Evolutionary conservation across 2,329 filamentous ascomycete species (phyloP).

Genomic region (Dactylellina leptospora): DNA sequence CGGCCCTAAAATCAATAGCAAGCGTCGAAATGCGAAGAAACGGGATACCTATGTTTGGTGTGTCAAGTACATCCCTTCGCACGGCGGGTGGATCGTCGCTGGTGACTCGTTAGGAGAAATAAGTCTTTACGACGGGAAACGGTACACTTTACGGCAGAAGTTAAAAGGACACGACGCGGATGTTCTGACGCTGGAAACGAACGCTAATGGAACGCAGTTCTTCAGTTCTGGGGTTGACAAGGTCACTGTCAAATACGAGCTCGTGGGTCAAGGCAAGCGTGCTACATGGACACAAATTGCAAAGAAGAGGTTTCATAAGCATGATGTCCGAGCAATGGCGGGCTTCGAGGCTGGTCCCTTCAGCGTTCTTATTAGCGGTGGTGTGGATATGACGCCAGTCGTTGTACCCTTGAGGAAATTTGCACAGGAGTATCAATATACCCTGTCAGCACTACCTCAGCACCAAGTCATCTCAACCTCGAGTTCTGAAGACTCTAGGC

Average conservation of each 20-base stretch:
- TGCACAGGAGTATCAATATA: constrained; percentile 80
- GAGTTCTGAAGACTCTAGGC: constrained; percentile 75
- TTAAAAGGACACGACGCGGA: constrained; percentile 89
- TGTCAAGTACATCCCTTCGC: constrained; percentile 73
- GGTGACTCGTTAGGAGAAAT: constrained; percentile 95
- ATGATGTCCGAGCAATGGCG: constrained; percentile 95
- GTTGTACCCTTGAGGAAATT: constrained; percentile 81
- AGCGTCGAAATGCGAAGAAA: constrained; percentile 49
- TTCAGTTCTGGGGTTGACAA: constrained; percentile 93
- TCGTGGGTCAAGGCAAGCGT: constrained; percentile 68
- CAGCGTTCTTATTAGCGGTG: constrained; percentile 90
- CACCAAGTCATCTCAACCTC: constrained; percentile 69
- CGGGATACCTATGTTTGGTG: constrained; percentile 93
- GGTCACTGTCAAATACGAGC: constrained; percentile 82
- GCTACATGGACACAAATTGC: constrained; percentile 83
- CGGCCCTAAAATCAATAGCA: constrained; percentile 76
- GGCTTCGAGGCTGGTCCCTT: constrained; percentile 84
- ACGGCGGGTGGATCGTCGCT: constrained; percentile 81
- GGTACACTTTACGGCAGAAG: constrained; percentile 85
- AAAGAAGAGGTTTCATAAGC: constrained; percentile 85
- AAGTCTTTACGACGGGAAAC: constrained; percentile 91
- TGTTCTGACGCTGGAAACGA: constrained; percentile 84
- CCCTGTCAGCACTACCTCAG: constrained; percentile 84
- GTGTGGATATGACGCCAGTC: constrained; percentile 83
- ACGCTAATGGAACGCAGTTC: constrained; percentile 79